Conservation (phyloP, 768 basidiomycete genomes). For the Russula olivacea region DNA sequence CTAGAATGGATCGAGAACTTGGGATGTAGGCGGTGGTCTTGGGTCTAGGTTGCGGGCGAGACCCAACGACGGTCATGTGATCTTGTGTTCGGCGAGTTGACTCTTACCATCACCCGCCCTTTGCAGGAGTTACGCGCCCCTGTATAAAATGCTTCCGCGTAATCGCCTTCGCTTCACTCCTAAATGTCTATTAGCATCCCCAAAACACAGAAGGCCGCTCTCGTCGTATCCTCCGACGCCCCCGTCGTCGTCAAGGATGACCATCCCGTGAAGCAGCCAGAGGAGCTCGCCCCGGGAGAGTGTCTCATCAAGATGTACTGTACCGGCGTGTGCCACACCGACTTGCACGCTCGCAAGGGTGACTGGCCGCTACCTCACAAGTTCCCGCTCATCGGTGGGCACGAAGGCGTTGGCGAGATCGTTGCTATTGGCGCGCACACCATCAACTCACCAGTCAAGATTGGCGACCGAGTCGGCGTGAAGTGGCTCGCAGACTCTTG, state of each 20-base stretch:
- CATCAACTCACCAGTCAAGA: constrained; percentile 49
- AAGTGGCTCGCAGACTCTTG: constrained; percentile 78
- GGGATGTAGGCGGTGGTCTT: no score
- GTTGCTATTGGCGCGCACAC: constrained; percentile 75
- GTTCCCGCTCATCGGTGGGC: constrained; percentile 70
- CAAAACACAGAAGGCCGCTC: constrained; percentile 39
- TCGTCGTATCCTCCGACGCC: constrained; percentile 33
- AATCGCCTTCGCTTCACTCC: not conserved
- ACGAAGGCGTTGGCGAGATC: constrained; percentile 70
- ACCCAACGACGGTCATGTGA: not conserved
- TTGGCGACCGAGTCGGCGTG: constrained; percentile 79
- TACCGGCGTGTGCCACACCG: constrained; percentile 85
- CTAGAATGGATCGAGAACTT: no score
- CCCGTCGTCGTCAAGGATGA: constrained; percentile 36
- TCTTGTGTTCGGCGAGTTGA: not conserved
- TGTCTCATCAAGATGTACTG: constrained; percentile 71
- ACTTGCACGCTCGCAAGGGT: constrained; percentile 64
- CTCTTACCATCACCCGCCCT: no score
- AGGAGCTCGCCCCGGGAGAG: constrained; percentile 58
- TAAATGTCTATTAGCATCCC: constrained; percentile 33
- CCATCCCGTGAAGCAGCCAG: constrained; percentile 50
- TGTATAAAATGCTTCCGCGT: constrained; percentile 4
- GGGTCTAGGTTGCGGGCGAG: not conserved
- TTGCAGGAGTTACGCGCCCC: no score
- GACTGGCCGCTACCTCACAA: constrained; percentile 78